Conservation (phyloP, 805 yeast genomes). For the Jamesozyma spencerorum region DNA sequence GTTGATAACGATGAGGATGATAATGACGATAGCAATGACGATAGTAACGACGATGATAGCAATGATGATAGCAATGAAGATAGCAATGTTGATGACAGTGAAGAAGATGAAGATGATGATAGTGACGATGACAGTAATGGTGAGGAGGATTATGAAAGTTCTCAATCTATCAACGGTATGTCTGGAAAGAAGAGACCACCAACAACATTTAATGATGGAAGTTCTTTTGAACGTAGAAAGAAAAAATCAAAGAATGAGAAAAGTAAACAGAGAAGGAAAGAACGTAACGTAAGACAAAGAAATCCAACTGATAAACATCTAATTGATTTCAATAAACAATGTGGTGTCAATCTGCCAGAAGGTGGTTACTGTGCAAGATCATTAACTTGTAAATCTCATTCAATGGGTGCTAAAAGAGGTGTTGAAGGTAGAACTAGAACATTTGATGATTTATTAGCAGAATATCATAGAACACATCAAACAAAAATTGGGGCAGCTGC, state of each 20-base stretch:
- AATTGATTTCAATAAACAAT: constrained; percentile 84
- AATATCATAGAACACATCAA: constrained; percentile 87
- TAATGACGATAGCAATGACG: constrained; percentile 7
- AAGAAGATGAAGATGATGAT: background rate
- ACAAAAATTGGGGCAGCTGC: constrained; percentile 79
- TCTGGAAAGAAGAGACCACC: constrained; percentile 10
- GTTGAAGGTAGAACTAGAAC: constrained; percentile 91
- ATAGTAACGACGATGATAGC: constrained; percentile 6
- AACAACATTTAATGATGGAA: constrained; percentile 2
- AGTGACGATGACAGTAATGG: too few species aligned
- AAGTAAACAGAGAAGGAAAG: constrained; percentile 26
- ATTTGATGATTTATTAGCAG: constrained; percentile 77
- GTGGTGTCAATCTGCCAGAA: constrained; percentile 88
- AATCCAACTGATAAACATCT: constrained; percentile 61
- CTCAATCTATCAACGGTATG: background rate
- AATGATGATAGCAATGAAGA: constrained; percentile 7
- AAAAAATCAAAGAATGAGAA: constrained; percentile 4
- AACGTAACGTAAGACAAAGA: constrained; percentile 39
- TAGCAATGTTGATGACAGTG: constrained; percentile 1
- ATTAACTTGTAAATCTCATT: constrained; percentile 92
- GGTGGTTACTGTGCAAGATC: constrained; percentile 97
- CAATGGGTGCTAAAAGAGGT: constrained; percentile 96
- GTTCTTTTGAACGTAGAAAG: background rate
- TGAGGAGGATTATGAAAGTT: too few species aligned
- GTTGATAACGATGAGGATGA: constrained; percentile 10